Conservation (phyloP, 768 basidiomycete genomes). For the Heimioporus sp. region DNA sequence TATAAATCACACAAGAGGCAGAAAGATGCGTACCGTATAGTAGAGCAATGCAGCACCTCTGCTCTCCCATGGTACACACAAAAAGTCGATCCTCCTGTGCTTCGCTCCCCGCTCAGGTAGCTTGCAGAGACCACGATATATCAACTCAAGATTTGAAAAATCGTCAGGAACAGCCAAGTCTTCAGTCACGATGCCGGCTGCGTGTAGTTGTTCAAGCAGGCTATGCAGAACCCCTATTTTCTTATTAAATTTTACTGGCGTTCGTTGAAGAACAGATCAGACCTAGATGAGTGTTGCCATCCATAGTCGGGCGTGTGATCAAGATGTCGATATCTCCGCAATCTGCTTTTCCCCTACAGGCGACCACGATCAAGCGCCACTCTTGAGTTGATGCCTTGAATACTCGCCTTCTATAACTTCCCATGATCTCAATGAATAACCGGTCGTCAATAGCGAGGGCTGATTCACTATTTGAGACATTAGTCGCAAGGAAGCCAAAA, state of each 20-base stretch:
- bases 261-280: constrained; percentile 1
- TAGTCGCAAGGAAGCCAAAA: background rate
- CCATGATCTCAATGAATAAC: constrained; percentile 85
- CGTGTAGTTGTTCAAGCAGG: constrained; percentile 57
- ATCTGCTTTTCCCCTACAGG: constrained; percentile 64
- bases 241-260: background rate
- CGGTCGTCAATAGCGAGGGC: constrained; percentile 70
- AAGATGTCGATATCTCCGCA: constrained; percentile 94
- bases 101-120: constrained; percentile 47
- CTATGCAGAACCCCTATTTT: constrained; percentile 54
- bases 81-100: constrained; percentile 78
- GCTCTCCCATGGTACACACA: constrained; percentile 75
- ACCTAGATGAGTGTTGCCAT: constrained; percentile 78
- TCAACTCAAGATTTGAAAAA: constrained; percentile 63
- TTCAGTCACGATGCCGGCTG: constrained; percentile 67
- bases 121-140: constrained; percentile 80
- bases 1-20: background rate
- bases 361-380: background rate
- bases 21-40: constrained; percentile 65
- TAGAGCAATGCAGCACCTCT: constrained; percentile 89
- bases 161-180: constrained; percentile 75
- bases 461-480: constrained; percentile 25
- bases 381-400: background rate
- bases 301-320: constrained; percentile 70
- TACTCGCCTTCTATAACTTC: constrained; percentile 73